phyloP scores from a whole-genome alignment of 257 asterid genomes.

The Nicotiana knightiana region DNA sequence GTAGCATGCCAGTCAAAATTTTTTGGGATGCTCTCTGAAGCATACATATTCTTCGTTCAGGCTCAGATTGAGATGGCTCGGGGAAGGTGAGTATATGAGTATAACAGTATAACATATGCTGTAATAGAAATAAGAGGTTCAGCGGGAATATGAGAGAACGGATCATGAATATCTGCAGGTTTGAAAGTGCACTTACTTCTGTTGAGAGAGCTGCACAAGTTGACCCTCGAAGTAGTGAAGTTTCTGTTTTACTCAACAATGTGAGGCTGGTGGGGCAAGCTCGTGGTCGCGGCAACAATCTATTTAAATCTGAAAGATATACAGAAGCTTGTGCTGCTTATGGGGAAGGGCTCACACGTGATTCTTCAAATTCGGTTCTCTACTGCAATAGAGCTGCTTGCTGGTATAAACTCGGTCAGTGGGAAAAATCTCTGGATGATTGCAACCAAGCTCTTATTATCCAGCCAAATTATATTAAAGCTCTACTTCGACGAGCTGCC shows the following conservation, averaged over 20 bases:
- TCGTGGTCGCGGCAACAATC: slow-evolving; percentile 65
- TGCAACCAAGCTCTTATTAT: slow-evolving; percentile 64
- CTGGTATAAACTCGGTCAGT: slow-evolving; percentile 68
- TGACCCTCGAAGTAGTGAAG: slow-evolving; percentile 45
- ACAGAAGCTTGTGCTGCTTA: slow-evolving; percentile 72
- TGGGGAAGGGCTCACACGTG: slow-evolving; percentile 56
- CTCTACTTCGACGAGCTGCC: slow-evolving; percentile 72
- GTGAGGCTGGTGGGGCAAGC: slow-evolving; percentile 50
- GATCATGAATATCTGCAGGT: slow-evolving; percentile 38
- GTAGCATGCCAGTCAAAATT: slow-evolving; percentile 27
- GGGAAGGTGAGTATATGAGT: slow-evolving; percentile 46
- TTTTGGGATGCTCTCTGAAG: slow-evolving; percentile 60
- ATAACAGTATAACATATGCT: background rate
- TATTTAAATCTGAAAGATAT: slow-evolving; percentile 58
- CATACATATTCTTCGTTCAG: slow-evolving; percentile 45
- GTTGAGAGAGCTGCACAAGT: slow-evolving; percentile 49
- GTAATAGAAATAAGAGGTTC: background rate
- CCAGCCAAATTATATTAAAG: slow-evolving; percentile 61
- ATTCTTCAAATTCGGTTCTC: slow-evolving; percentile 56
- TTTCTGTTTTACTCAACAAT: slow-evolving; percentile 37
- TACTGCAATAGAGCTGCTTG: slow-evolving; percentile 85
- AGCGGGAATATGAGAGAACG: background rate
- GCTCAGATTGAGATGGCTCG: slow-evolving; percentile 51
- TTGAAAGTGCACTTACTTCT: slow-evolving; percentile 45
- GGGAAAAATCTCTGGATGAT: slow-evolving; percentile 60